Base-by-base conservation (phyloP, 768 basidiomycete species). In the Phanerochaete carnosa region DNA sequence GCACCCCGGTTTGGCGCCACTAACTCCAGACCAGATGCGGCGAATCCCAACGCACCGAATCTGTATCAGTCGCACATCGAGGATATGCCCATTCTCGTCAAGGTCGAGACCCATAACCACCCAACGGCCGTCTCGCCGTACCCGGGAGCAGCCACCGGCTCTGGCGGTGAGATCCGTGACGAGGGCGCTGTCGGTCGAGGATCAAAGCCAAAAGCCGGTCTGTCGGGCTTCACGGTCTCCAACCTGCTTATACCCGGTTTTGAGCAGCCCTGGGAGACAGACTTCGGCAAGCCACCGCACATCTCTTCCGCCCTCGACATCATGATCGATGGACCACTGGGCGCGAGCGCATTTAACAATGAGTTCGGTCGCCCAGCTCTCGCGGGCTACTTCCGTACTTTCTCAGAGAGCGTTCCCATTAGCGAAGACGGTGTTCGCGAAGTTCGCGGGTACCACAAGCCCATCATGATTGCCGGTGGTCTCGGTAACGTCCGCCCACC, bases 81-180 rank as follows among this genome's bases (percentile, higher is more conserved):
- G 71, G 79, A 87, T 12, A 90, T 92, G 78, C 93, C 87, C 15
- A 91, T 99, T 58, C 81, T 98, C 25, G 87, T 95, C 78, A 99
- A 99, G 76, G 97, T 98, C 61, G 97, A 98, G 76, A 99, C 97
- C 2, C 97, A 99, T 74, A 99, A 99, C 71, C 97, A 98, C 69
- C 97, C 97, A 2, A 98, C 96, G 1, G 97, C 96, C 2, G 95
- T 98, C 8, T 98, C 97, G 1, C 97, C 97, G 0, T 98, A 90
- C 72, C 94, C 97, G 2, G 97, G 97, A n/a, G 96, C 97, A 0
- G 95, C 96, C 1, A 98, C 97, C 0, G 97, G 97, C 22, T 98
- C 96, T 1, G 97, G 97, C 8, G 97, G 97, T 11, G 97, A 99
- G 75, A 98, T 98, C 65, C 86, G 97, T 33, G 97, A 99, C 72